A percentile compares a stretch with the other conserved stretches of the same genome.
Evolutionary conservation across 257 asterid genomes (phyloP).

Genomic region (Ilex aquifolium): DNA sequence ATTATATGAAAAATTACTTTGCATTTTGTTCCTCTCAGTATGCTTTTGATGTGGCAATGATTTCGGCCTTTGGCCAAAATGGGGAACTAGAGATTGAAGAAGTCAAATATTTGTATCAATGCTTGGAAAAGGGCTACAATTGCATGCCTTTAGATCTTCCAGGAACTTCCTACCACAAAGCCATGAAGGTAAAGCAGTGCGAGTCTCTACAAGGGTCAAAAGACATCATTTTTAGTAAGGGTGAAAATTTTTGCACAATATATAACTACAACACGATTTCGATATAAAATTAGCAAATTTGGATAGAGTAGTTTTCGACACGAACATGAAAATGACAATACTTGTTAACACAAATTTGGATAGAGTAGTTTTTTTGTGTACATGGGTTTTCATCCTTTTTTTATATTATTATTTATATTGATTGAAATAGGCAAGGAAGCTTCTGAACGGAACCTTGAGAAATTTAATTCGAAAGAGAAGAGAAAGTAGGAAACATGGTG

Average conservation of each 20-base stretch:
- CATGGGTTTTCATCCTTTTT: too few relatives aligned
- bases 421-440: slow-evolving; percentile 46
- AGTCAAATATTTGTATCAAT: slow-evolving; percentile 35
- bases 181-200: slow-evolving; percentile 44
- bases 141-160: slow-evolving; percentile 65
- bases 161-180: slow-evolving; percentile 45
- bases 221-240: too few relatives aligned
- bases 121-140: slow-evolving; percentile 62
- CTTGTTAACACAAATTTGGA: too few relatives aligned
- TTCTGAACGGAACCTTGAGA: slow-evolving; percentile 31
- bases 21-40: slow-evolving; percentile 20
- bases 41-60: slow-evolving; percentile 73
- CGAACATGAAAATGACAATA: too few relatives aligned
- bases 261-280: too few relatives aligned
- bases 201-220: too few relatives aligned
- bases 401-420: too few relatives aligned
- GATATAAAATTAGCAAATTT: too few relatives aligned
- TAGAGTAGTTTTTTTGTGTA: too few relatives aligned
- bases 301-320: too few relatives aligned
- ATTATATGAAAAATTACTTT: neutral
- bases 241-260: too few relatives aligned
- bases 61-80: slow-evolving; percentile 41
- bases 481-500: slow-evolving; percentile 21
- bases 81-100: slow-evolving; percentile 34
- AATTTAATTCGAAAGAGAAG: slow-evolving; percentile 47